Evolutionary conservation across 306 rosid genomes (phyloP), one percentile per base, ranked within the genome.

Genomic region (Mimosa pudica): DNA sequence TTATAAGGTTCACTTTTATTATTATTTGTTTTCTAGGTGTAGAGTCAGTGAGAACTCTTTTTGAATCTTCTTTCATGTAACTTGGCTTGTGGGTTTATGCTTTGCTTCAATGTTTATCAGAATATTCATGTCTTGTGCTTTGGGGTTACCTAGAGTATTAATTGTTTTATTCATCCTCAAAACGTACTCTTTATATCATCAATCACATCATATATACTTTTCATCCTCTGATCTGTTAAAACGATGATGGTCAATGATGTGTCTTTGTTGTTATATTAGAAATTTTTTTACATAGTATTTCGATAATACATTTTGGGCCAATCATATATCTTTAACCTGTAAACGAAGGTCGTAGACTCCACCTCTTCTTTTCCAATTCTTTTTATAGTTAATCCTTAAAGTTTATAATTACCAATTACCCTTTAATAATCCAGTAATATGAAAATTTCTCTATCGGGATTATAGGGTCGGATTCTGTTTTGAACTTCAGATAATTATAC

Each of bases 91-190:
- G 77, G 88, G 83, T 88, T 90, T 89, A 91, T 92, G 81, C 97
- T 89, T 94, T 94, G 86, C 98, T 86, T 94, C 74, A 69, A 48
- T 74, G 79, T 79, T 82, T 69, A 45, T 57, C 74, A 84, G 97
- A 89, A 95, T 90, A 86, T 95, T 92, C 90, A 89, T 89, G 86
- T 87, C 97, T 92, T 94, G 89, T 77, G 86, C 67, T 58, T 83
- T 78, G 83, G 85, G 94, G 78, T 74, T 84, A 81, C 62, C 45
- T 30, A 3, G 35, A 13, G 42, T 35, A 64, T 44, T 35, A 20
- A 12, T 76, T 18, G 60, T 16, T 76, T 2, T 5, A 38, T 38
- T 38, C 42, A 38, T 32, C 17, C 68, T 5, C 36, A 30, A 10
- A 61, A 61, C 58, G 0, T 52, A 1, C 65, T 58, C 65, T 20